Evolutionary conservation across 768 basidiomycete species (phyloP), one percentile per base, ranked within the genome.

Genomic region (Boletales sp.): DNA sequence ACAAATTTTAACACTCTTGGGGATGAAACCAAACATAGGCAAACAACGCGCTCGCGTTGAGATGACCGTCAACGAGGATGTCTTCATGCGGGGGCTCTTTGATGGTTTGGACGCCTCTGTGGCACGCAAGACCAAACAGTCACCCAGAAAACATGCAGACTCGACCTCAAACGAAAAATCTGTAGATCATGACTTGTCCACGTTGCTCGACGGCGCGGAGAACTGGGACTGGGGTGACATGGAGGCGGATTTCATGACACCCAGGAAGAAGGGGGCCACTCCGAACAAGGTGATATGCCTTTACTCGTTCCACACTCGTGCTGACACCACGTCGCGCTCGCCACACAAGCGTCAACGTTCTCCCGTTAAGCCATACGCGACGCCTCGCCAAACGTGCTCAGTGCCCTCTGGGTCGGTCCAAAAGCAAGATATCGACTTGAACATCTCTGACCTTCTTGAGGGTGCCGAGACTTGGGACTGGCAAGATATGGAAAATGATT

Each of bases 391-490:
- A 18, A n/a, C 46, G 5, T 46, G 46, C 17, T 61, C 62, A 1
- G 18, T 47, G 40, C 49, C 53, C 4, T 39, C 51, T 28, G 46
- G 47, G 19, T 4, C 33, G 13, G 31, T 28, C 11, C 6, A 14
- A 0, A 42, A 48, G 8, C 49, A 49, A 4, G 63, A 63, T 8
- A 59, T 57, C 11, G 69, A 75, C 50, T 55, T 77, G 30, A 77
- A 82, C 50, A 57, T 84, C 30, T 64, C 68, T 1, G 68, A 66
- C 2, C 73, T 87, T 19, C 64, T 85, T 11, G 78, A 83, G 12
- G 86, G 84, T 0, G 81, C 80, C 1, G 86, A 84, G 58, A 73
- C 78, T 32, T 87, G 86, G 83, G 82, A 89, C 51, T 82, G 84
- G 78, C 74, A 77, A 32, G 79, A 82, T 46, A 77, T 78, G 72